phyloP scores from a whole-genome alignment of 768 basidiomycete species.

The Kwoniella dejecticola region DNA sequence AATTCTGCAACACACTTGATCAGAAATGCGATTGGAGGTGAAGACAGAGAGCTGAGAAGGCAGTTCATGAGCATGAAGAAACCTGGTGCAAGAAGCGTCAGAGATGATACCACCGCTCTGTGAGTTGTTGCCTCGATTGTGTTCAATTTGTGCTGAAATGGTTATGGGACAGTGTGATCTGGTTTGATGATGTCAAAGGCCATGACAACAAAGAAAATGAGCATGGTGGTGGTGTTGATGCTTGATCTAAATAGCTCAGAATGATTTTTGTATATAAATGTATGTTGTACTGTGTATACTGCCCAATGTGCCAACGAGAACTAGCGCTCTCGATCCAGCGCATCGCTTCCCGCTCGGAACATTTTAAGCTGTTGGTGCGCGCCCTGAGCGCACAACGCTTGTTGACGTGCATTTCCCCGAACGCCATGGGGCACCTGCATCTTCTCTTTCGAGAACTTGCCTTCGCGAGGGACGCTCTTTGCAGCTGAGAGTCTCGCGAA shows the following conservation, averaged over 20 bases:
- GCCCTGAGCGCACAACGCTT: neutral
- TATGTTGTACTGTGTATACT: conserved; percentile 1
- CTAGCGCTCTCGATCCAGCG: neutral
- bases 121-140: neutral
- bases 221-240: neutral
- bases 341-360: neutral
- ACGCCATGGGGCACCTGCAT: neutral
- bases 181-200: conserved; percentile 5
- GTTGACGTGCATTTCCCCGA: neutral
- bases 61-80: conserved; percentile 1
- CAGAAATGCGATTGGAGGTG: conserved; percentile 26
- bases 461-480: no score
- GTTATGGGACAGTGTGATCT: neutral
- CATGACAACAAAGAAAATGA: neutral
- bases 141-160: neutral
- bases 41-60: conserved; percentile 5
- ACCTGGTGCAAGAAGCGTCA: conserved; percentile 1
- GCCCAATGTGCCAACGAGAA: no score
- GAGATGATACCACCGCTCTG: conserved; percentile 14
- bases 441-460: neutral
- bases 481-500: no score
- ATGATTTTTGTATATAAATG: neutral
- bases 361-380: neutral
- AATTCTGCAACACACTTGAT: conserved; percentile 40
- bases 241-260: neutral